Evolutionary conservation across 2,329 filamentous ascomycete genomes (phyloP).

Genomic region (Calonectria honghensis): DNA sequence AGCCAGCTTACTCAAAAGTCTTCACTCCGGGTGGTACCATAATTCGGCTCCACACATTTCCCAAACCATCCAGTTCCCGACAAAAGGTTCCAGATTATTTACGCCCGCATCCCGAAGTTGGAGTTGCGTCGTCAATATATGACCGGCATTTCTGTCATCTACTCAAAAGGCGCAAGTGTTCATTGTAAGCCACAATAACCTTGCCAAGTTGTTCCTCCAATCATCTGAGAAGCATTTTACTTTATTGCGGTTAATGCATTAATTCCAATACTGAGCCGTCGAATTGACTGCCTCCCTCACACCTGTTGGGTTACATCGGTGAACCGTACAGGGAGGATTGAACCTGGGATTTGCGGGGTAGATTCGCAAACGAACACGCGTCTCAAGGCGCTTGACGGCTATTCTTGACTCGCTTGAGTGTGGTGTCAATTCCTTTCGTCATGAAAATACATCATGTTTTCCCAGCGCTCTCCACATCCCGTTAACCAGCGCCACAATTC

Average conservation of each 20-base stretch:
- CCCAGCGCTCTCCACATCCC: slow-evolving; percentile 12
- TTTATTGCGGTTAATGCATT: background rate
- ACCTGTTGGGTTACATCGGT: slow-evolving; percentile 19
- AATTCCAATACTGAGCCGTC: background rate
- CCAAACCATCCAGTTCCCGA: background rate
- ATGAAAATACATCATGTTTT: background rate
- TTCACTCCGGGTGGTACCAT: background rate
- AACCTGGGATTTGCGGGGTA: slow-evolving; percentile 28
- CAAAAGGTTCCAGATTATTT: background rate
- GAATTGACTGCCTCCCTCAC: background rate
- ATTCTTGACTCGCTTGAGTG: background rate
- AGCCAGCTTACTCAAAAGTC: background rate
- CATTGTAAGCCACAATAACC: background rate
- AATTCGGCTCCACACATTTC: slow-evolving; percentile 22
- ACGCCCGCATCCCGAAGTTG: slow-evolving; percentile 16
- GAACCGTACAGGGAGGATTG: background rate
- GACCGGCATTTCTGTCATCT: background rate
- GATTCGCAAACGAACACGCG: slow-evolving; percentile 28
- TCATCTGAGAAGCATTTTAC: background rate
- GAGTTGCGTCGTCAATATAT: background rate
- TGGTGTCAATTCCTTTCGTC: background rate
- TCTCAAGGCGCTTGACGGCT: background rate
- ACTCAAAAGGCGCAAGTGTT: background rate
- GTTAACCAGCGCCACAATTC: background rate
- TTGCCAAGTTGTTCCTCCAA: slow-evolving; percentile 20